A percentile compares a stretch with the other conserved stretches of the same genome.
Conservation (phyloP, 805 yeast species). For the Myxozyma udenii region DNA sequence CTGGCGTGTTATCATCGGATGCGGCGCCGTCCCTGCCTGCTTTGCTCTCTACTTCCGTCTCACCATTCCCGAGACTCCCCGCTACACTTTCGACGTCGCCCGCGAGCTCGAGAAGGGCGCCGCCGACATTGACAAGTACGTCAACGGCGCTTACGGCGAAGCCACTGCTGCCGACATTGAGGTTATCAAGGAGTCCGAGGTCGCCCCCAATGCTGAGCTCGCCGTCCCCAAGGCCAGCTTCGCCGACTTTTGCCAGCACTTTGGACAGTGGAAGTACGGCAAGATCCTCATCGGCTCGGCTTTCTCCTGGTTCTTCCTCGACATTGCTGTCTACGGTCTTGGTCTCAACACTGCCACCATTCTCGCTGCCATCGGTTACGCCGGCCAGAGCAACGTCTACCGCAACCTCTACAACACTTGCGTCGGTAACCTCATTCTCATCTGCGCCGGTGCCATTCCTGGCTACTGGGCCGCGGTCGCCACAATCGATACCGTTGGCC, state of each 20-base stretch:
- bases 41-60: conserved; percentile 83
- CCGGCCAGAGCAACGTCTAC: conserved; percentile 69
- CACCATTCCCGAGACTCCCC: conserved; percentile 92
- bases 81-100: conserved; percentile 76
- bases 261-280: conserved; percentile 81
- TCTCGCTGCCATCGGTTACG: conserved; percentile 79
- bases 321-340: conserved; percentile 87
- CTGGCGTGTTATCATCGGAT: conserved; percentile 90
- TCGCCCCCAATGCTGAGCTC: conserved; percentile 41
- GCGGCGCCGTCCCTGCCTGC: conserved; percentile 86
- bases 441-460: conserved; percentile 93
- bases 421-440: conserved; percentile 88
- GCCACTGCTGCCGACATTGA: conserved; percentile 44
- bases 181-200: conserved; percentile 20
- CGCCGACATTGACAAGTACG: conserved; percentile 54
- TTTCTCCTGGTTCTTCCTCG: conserved; percentile 86
- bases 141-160: conserved; percentile 51
- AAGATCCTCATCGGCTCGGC: conserved; percentile 85
- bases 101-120: conserved; percentile 56
- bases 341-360: conserved; percentile 78
- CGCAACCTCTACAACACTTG: conserved; percentile 67
- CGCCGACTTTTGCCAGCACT: conserved; percentile 68
- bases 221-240: conserved; percentile 76
- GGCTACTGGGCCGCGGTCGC: conserved; percentile 88
- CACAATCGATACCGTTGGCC: conserved; percentile 74